Base-by-base conservation (phyloP, 2,329 filamentous ascomycete genomes). In the Setomelanomma holmii region DNA sequence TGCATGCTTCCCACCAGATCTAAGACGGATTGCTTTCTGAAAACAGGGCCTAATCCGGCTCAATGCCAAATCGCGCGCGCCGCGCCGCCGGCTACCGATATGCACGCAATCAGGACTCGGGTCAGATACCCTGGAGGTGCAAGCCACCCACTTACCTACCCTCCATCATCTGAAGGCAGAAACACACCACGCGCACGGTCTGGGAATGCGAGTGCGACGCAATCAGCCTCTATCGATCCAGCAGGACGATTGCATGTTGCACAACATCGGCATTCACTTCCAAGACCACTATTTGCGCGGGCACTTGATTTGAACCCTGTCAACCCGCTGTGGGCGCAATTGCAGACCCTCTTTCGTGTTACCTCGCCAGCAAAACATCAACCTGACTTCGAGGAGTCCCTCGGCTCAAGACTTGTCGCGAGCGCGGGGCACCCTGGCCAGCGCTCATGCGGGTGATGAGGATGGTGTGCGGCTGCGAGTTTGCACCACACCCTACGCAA, bases 391-490 rank as follows among this genome's bases (percentile, higher is more conserved):
- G 24, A 30, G 24, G 12, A 30, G 12, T 7, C 24, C 12, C 7
- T 30, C 24, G 12, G 12, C n/a, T 36, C 34, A 17, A 36, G 34
- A 30, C 24, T 33, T 33, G 21, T 12, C 16, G 24, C 40, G 12
- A 23, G 21, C 14, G 20, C 21, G 39, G 39, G 39, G 10, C 12
- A 41, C 39, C 46, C 56, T n/a, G 24, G 51, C 48, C 48, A 59
- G 62, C 65, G 65, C 64, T 63, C 68, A 67, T 68, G 64, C 60
- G 61, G 59, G 66, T 61, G 63, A 66, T 66, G 54, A 42, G 58
- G 55, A 51, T n/a, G 55, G 16, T 17, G 14, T 24, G 6, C 12
- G 39, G 24, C 34, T 42, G 50, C 51, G 42, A 48, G 51, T 44
- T 58, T 56, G 50, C 55, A 55, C 49, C 52, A 56, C 51, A 36